Conservation (phyloP, 2,329 filamentous ascomycete species). For the Sphaerostilbella broomeana region DNA sequence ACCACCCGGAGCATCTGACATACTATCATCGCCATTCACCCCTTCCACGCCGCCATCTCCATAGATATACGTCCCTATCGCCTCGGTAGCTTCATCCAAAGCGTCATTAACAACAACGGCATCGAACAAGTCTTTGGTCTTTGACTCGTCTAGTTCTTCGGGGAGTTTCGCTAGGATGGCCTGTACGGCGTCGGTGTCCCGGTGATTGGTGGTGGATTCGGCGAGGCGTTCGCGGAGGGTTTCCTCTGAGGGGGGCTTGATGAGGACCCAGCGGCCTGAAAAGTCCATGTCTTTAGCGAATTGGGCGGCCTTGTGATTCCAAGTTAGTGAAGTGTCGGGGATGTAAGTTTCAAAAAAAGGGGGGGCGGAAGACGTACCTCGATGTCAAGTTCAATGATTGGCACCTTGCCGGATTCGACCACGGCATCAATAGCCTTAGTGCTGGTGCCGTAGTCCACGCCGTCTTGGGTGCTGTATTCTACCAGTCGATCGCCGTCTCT, state of each 20-base stretch:
- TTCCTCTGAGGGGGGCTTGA: slow-evolving; percentile 36
- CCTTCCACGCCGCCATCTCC: slow-evolving; percentile 12
- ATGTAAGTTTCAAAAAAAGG: slow-evolving; percentile 2
- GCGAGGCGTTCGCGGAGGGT: slow-evolving; percentile 24
- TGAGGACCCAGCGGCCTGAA: slow-evolving; percentile 47
- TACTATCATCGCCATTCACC: slow-evolving; percentile 14
- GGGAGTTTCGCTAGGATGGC: slow-evolving; percentile 18
- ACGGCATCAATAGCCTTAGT: slow-evolving; percentile 46
- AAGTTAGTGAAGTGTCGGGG: neutral
- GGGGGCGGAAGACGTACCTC: slow-evolving; percentile 37
- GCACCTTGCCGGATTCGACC: slow-evolving; percentile 51
- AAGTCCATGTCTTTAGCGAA: slow-evolving; percentile 53
- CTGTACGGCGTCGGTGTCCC: slow-evolving; percentile 19
- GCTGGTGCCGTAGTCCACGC: slow-evolving; percentile 50
- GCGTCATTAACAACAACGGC: slow-evolving; percentile 23
- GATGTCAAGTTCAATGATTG: slow-evolving; percentile 46
- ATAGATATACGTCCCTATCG: slow-evolving; percentile 25
- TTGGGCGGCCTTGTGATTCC: slow-evolving; percentile 40
- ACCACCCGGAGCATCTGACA: slow-evolving; percentile 14
- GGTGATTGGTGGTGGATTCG: slow-evolving; percentile 18
- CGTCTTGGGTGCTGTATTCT: slow-evolving; percentile 46
- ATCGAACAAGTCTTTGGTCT: slow-evolving; percentile 23
- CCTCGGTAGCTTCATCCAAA: slow-evolving; percentile 18
- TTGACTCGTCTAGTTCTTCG: slow-evolving; percentile 22
- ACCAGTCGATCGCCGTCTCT: slow-evolving; percentile 54